Evolutionary conservation across 495 filamentous ascomycete species (phyloP).

Genomic region (Extremus antarcticus): DNA sequence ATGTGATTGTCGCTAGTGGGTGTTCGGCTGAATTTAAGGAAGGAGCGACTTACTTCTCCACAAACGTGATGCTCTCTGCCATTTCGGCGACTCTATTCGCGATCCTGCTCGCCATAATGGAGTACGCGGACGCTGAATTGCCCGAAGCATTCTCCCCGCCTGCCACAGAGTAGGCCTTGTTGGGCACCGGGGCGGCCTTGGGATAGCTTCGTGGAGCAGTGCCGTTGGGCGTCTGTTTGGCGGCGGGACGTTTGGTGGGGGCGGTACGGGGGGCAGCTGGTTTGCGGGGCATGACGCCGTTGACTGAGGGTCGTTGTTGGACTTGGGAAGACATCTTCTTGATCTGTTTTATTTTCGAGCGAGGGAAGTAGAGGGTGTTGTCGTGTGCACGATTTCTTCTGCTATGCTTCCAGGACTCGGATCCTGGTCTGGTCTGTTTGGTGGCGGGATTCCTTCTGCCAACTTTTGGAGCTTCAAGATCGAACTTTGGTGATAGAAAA

Average conservation of each 20-base stretch:
- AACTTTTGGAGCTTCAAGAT: not conserved
- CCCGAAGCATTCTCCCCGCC: slow-evolving; percentile 7
- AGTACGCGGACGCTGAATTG: slow-evolving; percentile 24
- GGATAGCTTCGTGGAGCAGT: not conserved
- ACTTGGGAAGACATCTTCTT: slow-evolving; percentile 3
- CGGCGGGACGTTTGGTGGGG: slow-evolving; percentile 10
- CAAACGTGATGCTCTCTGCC: slow-evolving; percentile 35
- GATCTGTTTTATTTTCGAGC: not conserved
- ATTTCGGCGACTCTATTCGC: slow-evolving; percentile 34
- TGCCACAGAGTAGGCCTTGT: slow-evolving; percentile 16
- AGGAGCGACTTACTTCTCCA: slow-evolving; percentile 28
- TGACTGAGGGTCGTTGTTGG: slow-evolving; percentile 7
- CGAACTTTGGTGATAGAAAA: not conserved
- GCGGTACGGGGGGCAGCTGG: slow-evolving; percentile 9
- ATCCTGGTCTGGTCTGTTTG: not conserved
- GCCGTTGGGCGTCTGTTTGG: slow-evolving; percentile 11
- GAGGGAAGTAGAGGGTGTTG: too few species aligned
- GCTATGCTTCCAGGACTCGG: too few species aligned
- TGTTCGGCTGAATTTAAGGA: too few species aligned
- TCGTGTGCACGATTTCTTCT: too few species aligned
- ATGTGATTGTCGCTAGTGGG: too few species aligned
- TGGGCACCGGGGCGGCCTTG: slow-evolving; percentile 11
- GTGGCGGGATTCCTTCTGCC: not conserved
- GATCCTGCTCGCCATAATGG: slow-evolving; percentile 31
- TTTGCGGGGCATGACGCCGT: slow-evolving; percentile 15